A percentile compares a stretch with the other conserved stretches of the same genome.
Conservation (phyloP, 2,329 filamentous ascomycete species). For the Aplosporella prunicola region DNA sequence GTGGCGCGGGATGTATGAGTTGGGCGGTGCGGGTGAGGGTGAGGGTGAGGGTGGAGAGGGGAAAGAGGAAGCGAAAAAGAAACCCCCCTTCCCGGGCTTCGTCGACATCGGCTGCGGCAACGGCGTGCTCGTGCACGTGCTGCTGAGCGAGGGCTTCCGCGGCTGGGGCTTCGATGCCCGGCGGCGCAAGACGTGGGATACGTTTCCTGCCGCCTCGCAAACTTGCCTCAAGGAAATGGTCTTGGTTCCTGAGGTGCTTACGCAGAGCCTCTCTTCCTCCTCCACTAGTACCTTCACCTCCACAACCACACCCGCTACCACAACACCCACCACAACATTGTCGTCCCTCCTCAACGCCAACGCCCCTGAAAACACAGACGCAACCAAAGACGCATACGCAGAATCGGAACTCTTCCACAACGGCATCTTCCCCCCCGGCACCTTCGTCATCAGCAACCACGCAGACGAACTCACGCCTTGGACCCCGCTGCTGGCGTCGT, state of each 20-base stretch:
- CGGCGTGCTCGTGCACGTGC: slow-evolving; percentile 75
- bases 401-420: slow-evolving; percentile 35
- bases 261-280: not conserved
- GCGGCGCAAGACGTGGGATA: slow-evolving; percentile 72
- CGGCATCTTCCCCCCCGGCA: slow-evolving; percentile 61
- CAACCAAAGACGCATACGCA: not conserved
- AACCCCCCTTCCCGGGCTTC: slow-evolving; percentile 65
- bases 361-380: not conserved
- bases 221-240: slow-evolving; percentile 48
- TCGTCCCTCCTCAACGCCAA: not conserved
- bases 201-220: slow-evolving; percentile 49
- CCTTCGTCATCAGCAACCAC: slow-evolving; percentile 95
- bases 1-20: slow-evolving; percentile 72
- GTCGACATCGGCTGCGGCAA: slow-evolving; percentile 96
- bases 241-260: slow-evolving; percentile 47
- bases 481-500: slow-evolving; percentile 78
- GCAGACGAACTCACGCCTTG: slow-evolving; percentile 92
- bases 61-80: slow-evolving; percentile 10
- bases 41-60: slow-evolving; percentile 3
- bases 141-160: slow-evolving; percentile 67
- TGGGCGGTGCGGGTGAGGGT: not conserved
- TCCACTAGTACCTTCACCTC: not conserved
- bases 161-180: slow-evolving; percentile 92
- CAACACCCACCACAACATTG: not conserved
- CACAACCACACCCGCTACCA: not conserved